Evolutionary conservation across 805 yeast genomes (phyloP).

Genomic region (Sugiyamaella lignohabitans): DNA sequence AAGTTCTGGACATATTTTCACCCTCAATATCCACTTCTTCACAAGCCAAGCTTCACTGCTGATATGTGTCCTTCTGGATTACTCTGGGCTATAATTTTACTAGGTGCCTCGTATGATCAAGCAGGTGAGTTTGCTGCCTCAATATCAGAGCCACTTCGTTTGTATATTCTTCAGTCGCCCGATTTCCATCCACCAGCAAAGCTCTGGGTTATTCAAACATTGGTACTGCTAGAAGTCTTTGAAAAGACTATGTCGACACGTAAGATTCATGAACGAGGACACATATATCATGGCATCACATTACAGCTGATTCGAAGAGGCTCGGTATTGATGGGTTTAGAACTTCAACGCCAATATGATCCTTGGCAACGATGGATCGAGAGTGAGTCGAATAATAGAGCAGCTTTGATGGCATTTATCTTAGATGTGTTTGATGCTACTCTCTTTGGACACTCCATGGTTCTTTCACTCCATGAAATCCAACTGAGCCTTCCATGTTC

Average conservation of each 20-base stretch:
- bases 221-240: slow-evolving; percentile 66
- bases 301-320: slow-evolving; percentile 71
- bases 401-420: slow-evolving; percentile 75
- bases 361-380: slow-evolving; percentile 69
- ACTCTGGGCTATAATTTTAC: slow-evolving; percentile 47
- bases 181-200: slow-evolving; percentile 73
- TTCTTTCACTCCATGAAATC: slow-evolving; percentile 53
- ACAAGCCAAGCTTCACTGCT: slow-evolving; percentile 52
- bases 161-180: slow-evolving; percentile 60
- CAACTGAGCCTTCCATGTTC: slow-evolving; percentile 58
- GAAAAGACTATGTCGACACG: slow-evolving; percentile 70
- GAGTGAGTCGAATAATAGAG: slow-evolving; percentile 68
- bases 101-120: slow-evolving; percentile 46
- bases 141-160: slow-evolving; percentile 57
- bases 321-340: slow-evolving; percentile 45
- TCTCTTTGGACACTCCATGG: slow-evolving; percentile 65
- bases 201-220: slow-evolving; percentile 69
- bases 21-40: slow-evolving; percentile 53
- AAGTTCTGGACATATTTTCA: slow-evolving; percentile 55
- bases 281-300: slow-evolving; percentile 80
- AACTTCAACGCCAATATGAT: slow-evolving; percentile 16
- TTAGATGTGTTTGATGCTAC: slow-evolving; percentile 74
- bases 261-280: slow-evolving; percentile 71
- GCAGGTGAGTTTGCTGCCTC: slow-evolving; percentile 36
- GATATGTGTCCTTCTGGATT: slow-evolving; percentile 43